Evolutionary conservation across 768 basidiomycete genomes (phyloP), one percentile per base, ranked within the genome.

Genomic region (Candolleomyces efflorescens): DNA sequence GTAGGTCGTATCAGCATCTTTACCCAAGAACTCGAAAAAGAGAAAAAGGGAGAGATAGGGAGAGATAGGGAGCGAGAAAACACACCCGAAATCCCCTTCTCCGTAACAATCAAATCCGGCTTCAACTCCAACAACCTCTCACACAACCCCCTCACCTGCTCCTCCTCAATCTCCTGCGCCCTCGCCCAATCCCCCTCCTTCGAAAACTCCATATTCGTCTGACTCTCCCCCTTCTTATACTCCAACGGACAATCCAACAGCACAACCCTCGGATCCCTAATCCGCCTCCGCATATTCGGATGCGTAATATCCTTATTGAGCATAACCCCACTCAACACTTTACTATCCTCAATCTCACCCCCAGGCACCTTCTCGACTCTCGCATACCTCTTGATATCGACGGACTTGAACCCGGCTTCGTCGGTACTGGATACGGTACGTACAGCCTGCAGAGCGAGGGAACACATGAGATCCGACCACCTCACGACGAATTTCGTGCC

Each of bases 281-380:
- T 98, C 63, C 93, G 78, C 56, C 97, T 73, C 55, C 96, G 78
- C 97, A 98, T 99, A 64, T 91, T 87, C 10, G 97, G 95, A 73
- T 98, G 97, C 0, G 94, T 97, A 65, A 99, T 90, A 69, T 98
- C 97, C 80, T 99, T 98, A 84, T 98, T 99, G 65, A 98, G 73
- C 89, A 99, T 94, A 55, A 99, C 89, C 47, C 97, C 96, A 54
- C 80, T 83, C 56, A 98, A 71, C 3, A 98, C 96, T 59, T 76
- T 74, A 59, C 89, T 92, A 59, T 95, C 83, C 75, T 99, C 97
- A 65, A 99, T 98, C 73, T 96, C 94, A 11, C 96, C 96, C 9
- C 97, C 97, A 1, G 97, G 94, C 10, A 99, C 81, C 76, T 98
- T 99, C 74, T 99, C 97, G 9, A 98, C 93, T 11, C 96, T 82